Percentiles rank a stretch among this genome's conserved stretches.
These are phyloP conservation scores for Torulaspora microellipsoides DNA, from an alignment of 805 yeast genomes.

Conservation along the genomic window DNA sequence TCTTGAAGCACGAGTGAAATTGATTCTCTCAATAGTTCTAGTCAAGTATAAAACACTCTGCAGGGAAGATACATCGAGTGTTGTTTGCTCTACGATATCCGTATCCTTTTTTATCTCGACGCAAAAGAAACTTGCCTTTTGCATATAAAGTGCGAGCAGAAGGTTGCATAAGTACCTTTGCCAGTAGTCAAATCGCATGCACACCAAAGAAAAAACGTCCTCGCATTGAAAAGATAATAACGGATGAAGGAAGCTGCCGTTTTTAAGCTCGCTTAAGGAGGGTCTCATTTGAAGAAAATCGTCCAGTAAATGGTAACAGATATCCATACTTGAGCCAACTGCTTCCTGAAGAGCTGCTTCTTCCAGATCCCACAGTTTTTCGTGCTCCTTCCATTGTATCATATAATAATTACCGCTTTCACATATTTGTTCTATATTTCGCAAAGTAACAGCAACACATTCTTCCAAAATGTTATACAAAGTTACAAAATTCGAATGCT, in stretches of 20 bases:
- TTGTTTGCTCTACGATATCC: constrained; percentile 35
- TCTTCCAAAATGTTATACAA: background rate
- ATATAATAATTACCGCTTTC: background rate
- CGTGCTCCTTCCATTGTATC: background rate
- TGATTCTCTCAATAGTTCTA: constrained; percentile 35
- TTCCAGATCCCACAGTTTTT: constrained; percentile 3
- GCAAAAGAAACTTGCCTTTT: constrained; percentile 31
- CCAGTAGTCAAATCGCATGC: constrained; percentile 55
- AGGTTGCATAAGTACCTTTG: constrained; percentile 41
- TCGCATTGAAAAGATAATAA: constrained; percentile 1
- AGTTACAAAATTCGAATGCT: background rate
- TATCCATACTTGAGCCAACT: background rate
- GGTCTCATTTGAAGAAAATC: constrained; percentile 2
- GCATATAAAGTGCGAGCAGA: constrained; percentile 40
- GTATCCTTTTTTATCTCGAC: constrained; percentile 34
- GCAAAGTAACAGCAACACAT: background rate
- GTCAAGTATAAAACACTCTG: constrained; percentile 38
- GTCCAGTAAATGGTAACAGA: constrained; percentile 2
- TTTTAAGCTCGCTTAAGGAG: background rate
- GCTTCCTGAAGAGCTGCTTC: background rate
- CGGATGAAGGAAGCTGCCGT: background rate
- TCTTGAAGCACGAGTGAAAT: constrained; percentile 24
- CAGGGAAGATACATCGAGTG: constrained; percentile 38
- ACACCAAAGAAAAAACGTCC: constrained; percentile 24
- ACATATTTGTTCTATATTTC: background rate